phyloP scores from a whole-genome alignment of 2,329 filamentous ascomycete species.

The Corinectria fuckeliana region DNA sequence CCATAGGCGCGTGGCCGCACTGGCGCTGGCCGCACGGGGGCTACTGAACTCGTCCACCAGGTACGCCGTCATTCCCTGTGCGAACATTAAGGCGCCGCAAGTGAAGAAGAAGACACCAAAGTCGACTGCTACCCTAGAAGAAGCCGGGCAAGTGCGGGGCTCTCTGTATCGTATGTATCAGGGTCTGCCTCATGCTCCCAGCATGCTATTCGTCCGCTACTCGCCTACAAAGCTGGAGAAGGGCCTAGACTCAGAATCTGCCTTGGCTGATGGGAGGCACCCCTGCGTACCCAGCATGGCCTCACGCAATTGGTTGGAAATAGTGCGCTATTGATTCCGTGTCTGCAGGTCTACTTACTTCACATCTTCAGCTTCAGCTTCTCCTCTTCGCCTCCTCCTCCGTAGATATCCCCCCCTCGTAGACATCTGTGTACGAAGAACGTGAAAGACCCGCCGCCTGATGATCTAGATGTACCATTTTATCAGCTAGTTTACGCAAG shows the following conservation, averaged over 20 bases:
- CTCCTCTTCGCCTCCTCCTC: background rate
- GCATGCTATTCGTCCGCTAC: background rate
- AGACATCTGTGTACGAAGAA: background rate
- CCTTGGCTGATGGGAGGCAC: background rate
- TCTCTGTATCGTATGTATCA: too few relatives aligned
- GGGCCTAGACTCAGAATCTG: background rate
- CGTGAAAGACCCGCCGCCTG: background rate
- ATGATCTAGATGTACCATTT: too few relatives aligned
- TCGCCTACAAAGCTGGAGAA: background rate
- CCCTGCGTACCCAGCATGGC: background rate
- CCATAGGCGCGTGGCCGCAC: conserved; percentile 60
- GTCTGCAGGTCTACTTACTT: background rate
- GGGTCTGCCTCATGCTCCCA: background rate
- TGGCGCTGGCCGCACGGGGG: conserved; percentile 43
- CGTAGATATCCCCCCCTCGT: background rate
- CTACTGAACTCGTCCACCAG: conserved; percentile 56
- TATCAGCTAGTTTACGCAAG: background rate
- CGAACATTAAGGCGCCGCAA: conserved; percentile 58
- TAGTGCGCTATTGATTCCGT: background rate
- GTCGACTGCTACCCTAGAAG: conserved; percentile 58
- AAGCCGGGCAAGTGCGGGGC: background rate
- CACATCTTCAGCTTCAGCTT: background rate
- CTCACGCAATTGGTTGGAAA: background rate
- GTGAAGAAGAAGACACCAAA: conserved; percentile 62
- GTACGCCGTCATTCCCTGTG: conserved; percentile 62